Evolutionary conservation across 106 monocot species (phyloP).

Genomic region (Dendrobium officinale): DNA sequence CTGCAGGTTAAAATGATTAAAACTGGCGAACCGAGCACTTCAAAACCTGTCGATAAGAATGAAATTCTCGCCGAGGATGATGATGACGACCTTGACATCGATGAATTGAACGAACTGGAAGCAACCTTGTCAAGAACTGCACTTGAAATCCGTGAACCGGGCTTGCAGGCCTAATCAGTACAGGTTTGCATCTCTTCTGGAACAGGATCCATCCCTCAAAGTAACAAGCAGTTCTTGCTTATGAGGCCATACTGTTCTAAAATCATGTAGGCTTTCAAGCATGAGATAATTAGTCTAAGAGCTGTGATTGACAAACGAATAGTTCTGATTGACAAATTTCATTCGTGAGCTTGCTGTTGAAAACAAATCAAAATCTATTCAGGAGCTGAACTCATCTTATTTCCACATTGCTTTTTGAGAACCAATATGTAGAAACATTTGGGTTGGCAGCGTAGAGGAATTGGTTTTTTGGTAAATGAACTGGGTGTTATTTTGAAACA

Average conservation of each 20-base stretch:
- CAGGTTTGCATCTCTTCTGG: neutral
- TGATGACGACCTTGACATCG: conserved; percentile 49
- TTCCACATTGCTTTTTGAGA: neutral
- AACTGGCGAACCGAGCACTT: conserved; percentile 45
- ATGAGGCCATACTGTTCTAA: neutral
- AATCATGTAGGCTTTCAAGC: neutral
- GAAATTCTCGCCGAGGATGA: conserved; percentile 47
- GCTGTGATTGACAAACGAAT: neutral
- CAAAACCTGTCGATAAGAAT: conserved; percentile 24
- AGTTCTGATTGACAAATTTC: neutral
- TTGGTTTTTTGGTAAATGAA: neutral
- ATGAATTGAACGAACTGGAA: conserved; percentile 91
- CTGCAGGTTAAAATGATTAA: conserved; percentile 29
- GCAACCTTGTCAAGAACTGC: conserved; percentile 68
- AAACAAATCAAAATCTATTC: too few species aligned
- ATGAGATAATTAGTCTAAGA: neutral
- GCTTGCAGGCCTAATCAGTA: neutral
- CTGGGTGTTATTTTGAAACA: neutral
- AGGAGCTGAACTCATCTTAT: neutral
- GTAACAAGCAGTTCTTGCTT: neutral
- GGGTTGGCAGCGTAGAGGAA: neutral
- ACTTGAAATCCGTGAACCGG: conserved; percentile 54
- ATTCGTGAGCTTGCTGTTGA: neutral
- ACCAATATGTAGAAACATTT: neutral
- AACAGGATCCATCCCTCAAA: neutral